Evolutionary conservation across 805 yeast species (phyloP).

Genomic region (Clavispora fructus): DNA sequence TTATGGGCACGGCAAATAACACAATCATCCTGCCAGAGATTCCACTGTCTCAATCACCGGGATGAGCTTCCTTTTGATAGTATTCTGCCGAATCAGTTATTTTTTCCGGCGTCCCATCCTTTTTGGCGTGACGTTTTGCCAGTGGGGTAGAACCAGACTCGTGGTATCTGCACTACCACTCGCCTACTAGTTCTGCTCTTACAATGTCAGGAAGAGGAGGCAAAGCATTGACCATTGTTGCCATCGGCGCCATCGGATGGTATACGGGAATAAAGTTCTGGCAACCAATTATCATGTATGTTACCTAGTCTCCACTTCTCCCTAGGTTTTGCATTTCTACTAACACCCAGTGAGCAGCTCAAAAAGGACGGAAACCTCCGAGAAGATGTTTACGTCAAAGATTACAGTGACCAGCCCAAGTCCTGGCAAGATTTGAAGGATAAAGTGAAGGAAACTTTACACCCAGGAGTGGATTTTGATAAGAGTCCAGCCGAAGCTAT

Average conservation of each 20-base stretch:
- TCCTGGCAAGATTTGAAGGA: constrained; percentile 36
- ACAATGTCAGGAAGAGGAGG: constrained; percentile 20
- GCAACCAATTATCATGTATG: constrained; percentile 67
- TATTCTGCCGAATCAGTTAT: too few species aligned
- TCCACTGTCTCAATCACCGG: too few species aligned
- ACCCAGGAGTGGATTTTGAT: constrained; percentile 17
- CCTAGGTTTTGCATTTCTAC: constrained; percentile 1
- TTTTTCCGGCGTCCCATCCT: too few species aligned
- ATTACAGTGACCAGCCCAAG: constrained; percentile 30
- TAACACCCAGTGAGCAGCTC: constrained; percentile 47
- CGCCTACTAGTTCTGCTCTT: neutral
- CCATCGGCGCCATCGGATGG: constrained; percentile 31
- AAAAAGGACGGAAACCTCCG: constrained; percentile 62
- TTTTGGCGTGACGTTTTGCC: too few species aligned
- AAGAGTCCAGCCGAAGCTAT: neutral
- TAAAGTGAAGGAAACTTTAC: constrained; percentile 25
- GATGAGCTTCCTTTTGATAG: too few species aligned
- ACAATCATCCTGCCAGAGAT: too few species aligned
- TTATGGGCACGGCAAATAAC: too few species aligned
- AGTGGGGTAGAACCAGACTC: neutral
- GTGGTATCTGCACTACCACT: neutral
- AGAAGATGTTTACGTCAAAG: constrained; percentile 52
- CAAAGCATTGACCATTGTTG: constrained; percentile 19
- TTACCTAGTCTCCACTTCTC: constrained; percentile 8
- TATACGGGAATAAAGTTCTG: constrained; percentile 60